Conservation (phyloP, 1,284 basidiomycete species). For the Trametes polyzona region DNA sequence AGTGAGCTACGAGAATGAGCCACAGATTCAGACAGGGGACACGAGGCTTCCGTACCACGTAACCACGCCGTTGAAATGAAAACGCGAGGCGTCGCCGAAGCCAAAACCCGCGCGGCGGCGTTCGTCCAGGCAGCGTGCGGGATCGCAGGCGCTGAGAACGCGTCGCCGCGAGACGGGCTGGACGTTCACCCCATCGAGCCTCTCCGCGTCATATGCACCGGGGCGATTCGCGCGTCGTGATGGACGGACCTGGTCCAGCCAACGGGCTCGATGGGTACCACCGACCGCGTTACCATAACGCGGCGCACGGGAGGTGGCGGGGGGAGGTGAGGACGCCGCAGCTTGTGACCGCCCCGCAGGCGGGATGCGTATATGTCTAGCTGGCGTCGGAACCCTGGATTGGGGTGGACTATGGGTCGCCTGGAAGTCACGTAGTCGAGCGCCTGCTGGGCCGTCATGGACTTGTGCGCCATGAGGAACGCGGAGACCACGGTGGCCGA, state of each 20-base stretch:
- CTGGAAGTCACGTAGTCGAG: constrained; percentile 35
- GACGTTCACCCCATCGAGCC: constrained; percentile 16
- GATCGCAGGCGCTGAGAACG: constrained; percentile 2
- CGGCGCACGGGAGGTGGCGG: constrained; percentile 9
- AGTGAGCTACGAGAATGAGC: neutral
- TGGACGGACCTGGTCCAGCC: neutral
- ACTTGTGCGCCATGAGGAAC: constrained; percentile 48
- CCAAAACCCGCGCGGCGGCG: neutral
- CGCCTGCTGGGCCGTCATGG: constrained; percentile 38
- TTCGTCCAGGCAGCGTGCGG: neutral
- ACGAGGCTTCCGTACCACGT: constrained; percentile 7
- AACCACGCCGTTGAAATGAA: neutral
- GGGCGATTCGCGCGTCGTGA: neutral
- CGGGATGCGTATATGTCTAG: constrained; percentile 37
- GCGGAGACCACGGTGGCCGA: constrained; percentile 57
- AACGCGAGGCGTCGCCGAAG: neutral
- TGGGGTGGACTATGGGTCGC: constrained; percentile 41
- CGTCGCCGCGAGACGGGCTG: neutral
- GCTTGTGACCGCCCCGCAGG: constrained; percentile 20
- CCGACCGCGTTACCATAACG: constrained; percentile 4
- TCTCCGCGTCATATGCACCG: constrained; percentile 9
- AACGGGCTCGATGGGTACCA: neutral
- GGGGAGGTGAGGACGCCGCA: constrained; percentile 9
- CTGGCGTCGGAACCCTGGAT: constrained; percentile 42
- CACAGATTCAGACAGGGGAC: neutral